Conservation (phyloP, 441 rosid species). For the Bocquillonia castaneifolia region DNA sequence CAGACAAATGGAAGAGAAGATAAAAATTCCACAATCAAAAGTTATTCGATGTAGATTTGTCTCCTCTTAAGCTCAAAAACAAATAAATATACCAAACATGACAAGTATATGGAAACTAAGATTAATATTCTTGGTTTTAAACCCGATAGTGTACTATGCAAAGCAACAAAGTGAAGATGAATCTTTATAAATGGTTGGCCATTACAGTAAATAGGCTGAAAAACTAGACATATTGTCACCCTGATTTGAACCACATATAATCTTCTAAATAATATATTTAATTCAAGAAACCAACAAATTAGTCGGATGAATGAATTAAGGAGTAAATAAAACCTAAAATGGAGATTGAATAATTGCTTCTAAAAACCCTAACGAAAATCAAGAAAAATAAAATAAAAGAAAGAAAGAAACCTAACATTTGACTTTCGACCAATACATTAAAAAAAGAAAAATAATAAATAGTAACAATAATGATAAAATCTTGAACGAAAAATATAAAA, state of each 20-base stretch:
- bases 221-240: not conserved
- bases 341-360: not conserved
- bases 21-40: not conserved
- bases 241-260: not conserved
- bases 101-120: too few species aligned
- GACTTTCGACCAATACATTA: not conserved
- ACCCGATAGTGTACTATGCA: not conserved
- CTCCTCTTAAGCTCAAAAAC: not conserved
- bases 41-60: not conserved
- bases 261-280: too few species aligned
- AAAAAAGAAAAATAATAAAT: not conserved
- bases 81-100: not conserved
- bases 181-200: not conserved
- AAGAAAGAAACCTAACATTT: not conserved
- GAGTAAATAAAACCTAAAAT: not conserved
- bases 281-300: not conserved
- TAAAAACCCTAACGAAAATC: not conserved
- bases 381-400: too few species aligned
- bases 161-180: conserved; percentile 6
- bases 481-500: not conserved
- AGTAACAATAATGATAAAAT: not conserved
- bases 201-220: not conserved
- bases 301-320: not conserved
- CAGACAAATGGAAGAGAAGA: conserved; percentile 19
- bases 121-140: not conserved